phyloP scores from a whole-genome alignment of 2,329 filamentous ascomycete genomes.

The Penicillium sp. region DNA sequence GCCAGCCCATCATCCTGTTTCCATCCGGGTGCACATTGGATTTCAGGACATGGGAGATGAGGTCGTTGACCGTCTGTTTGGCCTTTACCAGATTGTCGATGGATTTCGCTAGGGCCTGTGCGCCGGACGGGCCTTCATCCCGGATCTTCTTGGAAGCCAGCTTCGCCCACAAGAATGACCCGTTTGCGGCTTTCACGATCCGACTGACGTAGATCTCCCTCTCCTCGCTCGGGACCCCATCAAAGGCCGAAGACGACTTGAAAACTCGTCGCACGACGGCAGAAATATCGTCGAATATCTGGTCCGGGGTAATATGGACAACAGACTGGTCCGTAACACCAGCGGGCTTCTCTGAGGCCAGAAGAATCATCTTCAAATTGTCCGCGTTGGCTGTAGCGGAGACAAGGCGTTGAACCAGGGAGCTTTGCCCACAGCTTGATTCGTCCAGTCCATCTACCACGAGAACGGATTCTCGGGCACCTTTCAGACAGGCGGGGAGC shows the following conservation, averaged over 20 bases:
- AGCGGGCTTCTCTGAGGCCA: slow-evolving; percentile 31
- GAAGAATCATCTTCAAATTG: slow-evolving; percentile 36
- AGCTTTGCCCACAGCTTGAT: slow-evolving; percentile 34
- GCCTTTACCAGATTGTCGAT: slow-evolving; percentile 32
- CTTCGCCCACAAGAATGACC: slow-evolving; percentile 48
- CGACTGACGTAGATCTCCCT: slow-evolving; percentile 39
- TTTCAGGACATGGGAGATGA: slow-evolving; percentile 34
- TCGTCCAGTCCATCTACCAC: slow-evolving; percentile 47
- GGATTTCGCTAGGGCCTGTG: slow-evolving; percentile 32
- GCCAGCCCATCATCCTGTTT: slow-evolving; percentile 41
- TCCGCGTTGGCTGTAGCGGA: slow-evolving; percentile 26
- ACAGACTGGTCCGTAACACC: slow-evolving; percentile 18
- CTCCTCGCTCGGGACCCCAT: slow-evolving; percentile 33
- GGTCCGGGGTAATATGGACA: slow-evolving; percentile 36
- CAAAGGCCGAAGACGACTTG: slow-evolving; percentile 31
- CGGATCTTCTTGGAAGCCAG: slow-evolving; percentile 38
- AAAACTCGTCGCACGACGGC: slow-evolving; percentile 37
- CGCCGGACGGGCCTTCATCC: slow-evolving; percentile 27
- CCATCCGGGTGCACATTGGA: slow-evolving; percentile 35
- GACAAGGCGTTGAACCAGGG: slow-evolving; percentile 34
- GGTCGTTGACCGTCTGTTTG: slow-evolving; percentile 35
- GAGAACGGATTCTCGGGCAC: slow-evolving; percentile 41
- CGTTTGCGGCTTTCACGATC: slow-evolving; percentile 39
- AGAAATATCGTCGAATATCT: slow-evolving; percentile 42
- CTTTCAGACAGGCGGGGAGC: slow-evolving; percentile 32